Percentiles rank a stretch among this genome's conserved stretches.
These are phyloP conservation scores for Bryoerythrophyllum caledonicum DNA, from an alignment of 225 moss, liverwort and hornwort genomes.

Conservation along the genomic window DNA sequence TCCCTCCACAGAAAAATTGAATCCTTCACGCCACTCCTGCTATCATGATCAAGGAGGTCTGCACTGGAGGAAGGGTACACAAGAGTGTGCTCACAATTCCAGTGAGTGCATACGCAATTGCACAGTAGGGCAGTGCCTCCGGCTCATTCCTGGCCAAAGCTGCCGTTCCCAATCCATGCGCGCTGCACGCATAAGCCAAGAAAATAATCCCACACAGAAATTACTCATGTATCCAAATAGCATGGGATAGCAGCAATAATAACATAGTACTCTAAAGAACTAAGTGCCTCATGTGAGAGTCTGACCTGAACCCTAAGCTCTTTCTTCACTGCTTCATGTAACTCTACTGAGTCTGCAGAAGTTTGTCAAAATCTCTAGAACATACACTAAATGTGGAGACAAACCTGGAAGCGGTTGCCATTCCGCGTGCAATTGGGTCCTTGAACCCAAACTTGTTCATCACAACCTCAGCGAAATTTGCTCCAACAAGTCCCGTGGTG, in stretches of 20 bases:
- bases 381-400: neutral
- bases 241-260: too few relatives aligned
- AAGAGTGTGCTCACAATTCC: conserved; percentile 51
- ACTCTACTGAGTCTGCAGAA: neutral
- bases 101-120: conserved; percentile 81
- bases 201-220: conserved; percentile 1
- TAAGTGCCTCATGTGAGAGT: neutral
- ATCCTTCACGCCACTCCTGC: conserved; percentile 37
- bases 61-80: conserved; percentile 42
- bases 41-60: conserved; percentile 31
- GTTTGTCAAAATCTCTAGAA: neutral
- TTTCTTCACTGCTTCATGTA: neutral
- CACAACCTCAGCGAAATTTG: conserved; percentile 69
- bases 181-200: conserved; percentile 43
- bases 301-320: too few relatives aligned
- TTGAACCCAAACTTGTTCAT: conserved; percentile 76
- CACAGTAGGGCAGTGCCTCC: conserved; percentile 83
- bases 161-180: conserved; percentile 88
- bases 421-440: conserved; percentile 75
- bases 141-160: conserved; percentile 83
- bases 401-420: conserved; percentile 88
- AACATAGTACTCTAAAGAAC: neutral
- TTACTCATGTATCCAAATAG: neutral
- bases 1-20: neutral
- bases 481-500: conserved; percentile 70